Base-by-base conservation (phyloP, 2,329 filamentous ascomycete species). In the Sporothrix mexicana region DNA sequence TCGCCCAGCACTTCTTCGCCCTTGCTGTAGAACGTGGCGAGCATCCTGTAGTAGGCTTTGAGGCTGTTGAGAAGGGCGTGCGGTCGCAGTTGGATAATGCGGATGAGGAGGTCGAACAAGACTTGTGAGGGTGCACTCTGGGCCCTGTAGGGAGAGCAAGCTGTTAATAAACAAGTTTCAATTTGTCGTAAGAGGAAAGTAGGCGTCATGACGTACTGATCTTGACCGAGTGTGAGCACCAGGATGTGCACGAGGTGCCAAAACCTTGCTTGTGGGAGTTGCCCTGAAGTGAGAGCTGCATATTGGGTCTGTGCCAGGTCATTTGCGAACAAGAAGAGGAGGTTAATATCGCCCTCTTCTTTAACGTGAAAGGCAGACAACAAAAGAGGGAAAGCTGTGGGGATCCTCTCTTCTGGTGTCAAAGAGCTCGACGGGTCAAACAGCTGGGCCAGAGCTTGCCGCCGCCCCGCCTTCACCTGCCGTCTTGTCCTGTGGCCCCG, bases 401-500 rank as follows among this genome's bases (percentile, higher is more conserved):
- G 79, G 20, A 83, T 77, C 73, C 81, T 82, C 75, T 83, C 80
- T 1, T 76, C 74, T 5, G 77, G 75, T 73, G 82, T 81, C 72
- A 78, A 76, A n/a, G 78, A 8, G 12, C 57, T 59, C 10, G 57
- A 75, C 13, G 76, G 74, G 71, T 82, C 81, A 74, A 92, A 91
- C 47, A 88, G 79, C 9, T 82, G 78, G 80, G 95, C 92, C 83
- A 93, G 93, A 55, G 87, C 81, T 69, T 81, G 79, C 75, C 92
- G 87, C 82, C 88, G 90, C 71, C 79, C 78, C 64, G 86, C 82
- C 75, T 88, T 88, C 74, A 93, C 83, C 69, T 81, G 79, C 74
- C 84, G 86, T 77, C 95, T 88, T 73, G 84, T 85, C 72, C 81
- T 86, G 80, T 97, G 88, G 15, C 94, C 94, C 80, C 95, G 88